phyloP scores from a whole-genome alignment of 2,329 filamentous ascomycete genomes.

The Furcasterigmium sp. region DNA sequence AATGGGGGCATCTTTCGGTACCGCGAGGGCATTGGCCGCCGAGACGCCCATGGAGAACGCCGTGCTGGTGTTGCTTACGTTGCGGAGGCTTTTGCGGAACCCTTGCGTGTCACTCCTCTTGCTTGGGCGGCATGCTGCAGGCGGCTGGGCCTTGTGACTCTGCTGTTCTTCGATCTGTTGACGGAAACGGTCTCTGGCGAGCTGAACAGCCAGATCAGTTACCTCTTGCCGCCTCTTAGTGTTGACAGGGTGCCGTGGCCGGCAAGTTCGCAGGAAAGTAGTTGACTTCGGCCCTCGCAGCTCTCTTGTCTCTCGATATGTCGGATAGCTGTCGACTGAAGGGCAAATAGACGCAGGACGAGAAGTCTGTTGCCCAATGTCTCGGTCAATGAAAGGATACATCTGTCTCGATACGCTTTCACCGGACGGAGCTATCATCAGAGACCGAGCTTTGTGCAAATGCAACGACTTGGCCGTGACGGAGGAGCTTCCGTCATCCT shows the following conservation, averaged over 20 bases:
- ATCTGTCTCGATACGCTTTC: conserved; percentile 3
- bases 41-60: conserved; percentile 22
- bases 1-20: conserved; percentile 19
- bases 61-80: conserved; percentile 34
- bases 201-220: conserved; percentile 28
- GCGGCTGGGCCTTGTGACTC: conserved; percentile 33
- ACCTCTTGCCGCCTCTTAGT: conserved; percentile 7
- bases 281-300: conserved; percentile 49
- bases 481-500: background rate
- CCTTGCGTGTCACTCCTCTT: conserved; percentile 25
- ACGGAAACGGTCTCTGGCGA: conserved; percentile 29
- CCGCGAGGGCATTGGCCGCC: background rate
- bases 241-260: conserved; percentile 13
- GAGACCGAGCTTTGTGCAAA: conserved; percentile 50
- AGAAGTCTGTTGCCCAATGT: background rate
- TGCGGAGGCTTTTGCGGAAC: conserved; percentile 45
- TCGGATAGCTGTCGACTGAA: conserved; percentile 3
- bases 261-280: conserved; percentile 40
- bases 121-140: conserved; percentile 35
- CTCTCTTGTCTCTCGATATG: background rate
- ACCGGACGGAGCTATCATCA: conserved; percentile 34
- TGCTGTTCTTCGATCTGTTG: conserved; percentile 26
- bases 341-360: background rate
- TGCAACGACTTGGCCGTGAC: background rate
- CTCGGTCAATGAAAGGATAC: conserved; percentile 6